phyloP scores from a whole-genome alignment of 345 rosid genomes.

The Erucastrum elatum region DNA sequence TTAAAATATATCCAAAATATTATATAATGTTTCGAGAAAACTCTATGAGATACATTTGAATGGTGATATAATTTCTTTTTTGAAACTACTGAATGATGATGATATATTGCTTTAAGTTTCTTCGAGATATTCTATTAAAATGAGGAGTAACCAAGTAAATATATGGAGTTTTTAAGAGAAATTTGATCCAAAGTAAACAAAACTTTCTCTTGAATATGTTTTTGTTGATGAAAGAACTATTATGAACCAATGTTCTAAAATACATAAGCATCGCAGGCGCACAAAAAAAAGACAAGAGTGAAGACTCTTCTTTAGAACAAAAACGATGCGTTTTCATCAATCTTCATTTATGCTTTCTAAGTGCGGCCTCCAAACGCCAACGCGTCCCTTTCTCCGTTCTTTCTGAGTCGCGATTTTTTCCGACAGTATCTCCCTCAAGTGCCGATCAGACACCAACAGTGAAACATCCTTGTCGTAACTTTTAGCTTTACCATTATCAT shows the following conservation, averaged over 20 bases:
- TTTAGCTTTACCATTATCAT: conserved; percentile 4
- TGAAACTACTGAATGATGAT: neutral
- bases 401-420: conserved; percentile 75
- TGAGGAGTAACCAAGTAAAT: neutral
- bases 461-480: conserved; percentile 34
- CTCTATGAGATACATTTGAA: neutral
- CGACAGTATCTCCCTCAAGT: conserved; percentile 88
- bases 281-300: neutral
- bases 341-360: conserved; percentile 71
- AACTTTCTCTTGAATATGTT: neutral
- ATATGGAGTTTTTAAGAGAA: neutral
- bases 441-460: conserved; percentile 60
- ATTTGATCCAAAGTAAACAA: neutral
- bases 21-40: neutral
- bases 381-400: conserved; percentile 86
- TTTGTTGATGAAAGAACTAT: neutral
- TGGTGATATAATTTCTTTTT: neutral
- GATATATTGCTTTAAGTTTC: neutral
- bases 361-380: conserved; percentile 93
- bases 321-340: conserved; percentile 17
- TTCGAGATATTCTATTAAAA: neutral
- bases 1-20: neutral
- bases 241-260: neutral
- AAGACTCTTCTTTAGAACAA: neutral
- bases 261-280: neutral